Evolutionary conservation across 768 basidiomycete species (phyloP), one percentile per base, ranked within the genome.

Genomic region (Serendipita vermifera): DNA sequence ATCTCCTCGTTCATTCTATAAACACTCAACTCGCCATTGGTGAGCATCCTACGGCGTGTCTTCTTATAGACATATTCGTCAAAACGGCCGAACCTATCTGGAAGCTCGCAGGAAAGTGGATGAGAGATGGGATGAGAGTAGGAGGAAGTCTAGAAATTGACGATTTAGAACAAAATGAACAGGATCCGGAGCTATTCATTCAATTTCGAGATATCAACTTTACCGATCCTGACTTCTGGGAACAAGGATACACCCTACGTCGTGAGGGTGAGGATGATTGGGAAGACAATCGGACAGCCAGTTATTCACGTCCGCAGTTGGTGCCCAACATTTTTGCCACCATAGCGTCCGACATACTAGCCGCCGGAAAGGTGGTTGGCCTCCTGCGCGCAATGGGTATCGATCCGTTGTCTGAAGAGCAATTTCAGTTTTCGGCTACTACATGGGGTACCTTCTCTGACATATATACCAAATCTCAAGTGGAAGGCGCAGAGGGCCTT

Each of bases 151-250:
- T 64, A 15, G 65, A 67, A 13, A 70, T 68, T 48, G 72, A 71
- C 3, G 38, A 35, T 14, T 24, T 17, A n/a, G 46, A 24, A 33
- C 26, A 33, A 54, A 43, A 5, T 20, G 57, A 59, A 24, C 70
- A 83, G 1, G 80, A 83, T 17, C 81, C 82, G 9, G 87, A 91
- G 62, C 88, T 88, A 68, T 89, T 90, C 67, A 79, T 91, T 41
- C 77, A 78, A 59, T 33, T 86, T 77, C 62, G 81, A 80, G 17
- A 70, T 85, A 39, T 56, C 59, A 6, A 57, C 65, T 32, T 59
- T 79, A 63, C 82, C 85, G 62, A 82, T 81, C 0, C 62, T 3
- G 85, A 88, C 56, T 87, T 87, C 63, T 91, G 87, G 87, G 70
- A 74, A 29, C 80, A 85, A 38, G 85, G 83, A 0, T 88, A 83